A percentile compares a stretch with the other conserved stretches of the same genome.
Evolutionary conservation across 345 rosid genomes (phyloP).

Genomic region (Sonneratia alba): DNA sequence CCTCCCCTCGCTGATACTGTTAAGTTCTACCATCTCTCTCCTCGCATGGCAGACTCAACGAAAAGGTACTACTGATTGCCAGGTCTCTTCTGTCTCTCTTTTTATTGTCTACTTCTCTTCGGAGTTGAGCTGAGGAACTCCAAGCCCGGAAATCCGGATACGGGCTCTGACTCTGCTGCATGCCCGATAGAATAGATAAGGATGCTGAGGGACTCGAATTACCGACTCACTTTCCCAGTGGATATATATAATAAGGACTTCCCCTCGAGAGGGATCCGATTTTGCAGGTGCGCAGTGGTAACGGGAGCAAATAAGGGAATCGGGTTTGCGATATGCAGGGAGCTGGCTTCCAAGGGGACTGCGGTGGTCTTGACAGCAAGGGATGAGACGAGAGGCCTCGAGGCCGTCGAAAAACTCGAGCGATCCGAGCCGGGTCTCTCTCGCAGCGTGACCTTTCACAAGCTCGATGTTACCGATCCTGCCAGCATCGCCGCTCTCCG

Average conservation of each 20-base stretch:
- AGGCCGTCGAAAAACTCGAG: constrained; percentile 16
- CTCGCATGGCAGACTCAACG: constrained; percentile 6
- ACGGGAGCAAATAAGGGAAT: constrained; percentile 22
- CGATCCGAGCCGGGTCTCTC: constrained; percentile 6
- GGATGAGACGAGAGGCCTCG: constrained; percentile 24
- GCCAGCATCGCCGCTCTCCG: constrained; percentile 18
- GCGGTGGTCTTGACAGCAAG: constrained; percentile 21
- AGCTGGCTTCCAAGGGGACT: constrained; percentile 17
- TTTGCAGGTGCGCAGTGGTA: constrained; percentile 17
- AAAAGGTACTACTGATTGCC: constrained; percentile 6
- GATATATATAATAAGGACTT: no score
- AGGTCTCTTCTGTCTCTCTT: neutral
- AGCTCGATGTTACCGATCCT: constrained; percentile 18
- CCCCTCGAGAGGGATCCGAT: neutral
- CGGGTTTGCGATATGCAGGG: constrained; percentile 24
- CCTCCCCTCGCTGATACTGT: neutral
- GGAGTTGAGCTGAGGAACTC: neutral
- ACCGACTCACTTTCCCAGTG: neutral
- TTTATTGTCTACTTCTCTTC: neutral
- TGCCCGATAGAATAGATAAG: neutral
- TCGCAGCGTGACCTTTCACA: constrained; percentile 14
- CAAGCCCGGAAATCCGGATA: neutral
- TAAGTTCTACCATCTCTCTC: neutral
- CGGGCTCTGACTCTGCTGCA: neutral
- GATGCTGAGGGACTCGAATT: no score